Base-by-base conservation (phyloP, 164 flowering plant genomes). In the Pachysandra terminalis region DNA sequence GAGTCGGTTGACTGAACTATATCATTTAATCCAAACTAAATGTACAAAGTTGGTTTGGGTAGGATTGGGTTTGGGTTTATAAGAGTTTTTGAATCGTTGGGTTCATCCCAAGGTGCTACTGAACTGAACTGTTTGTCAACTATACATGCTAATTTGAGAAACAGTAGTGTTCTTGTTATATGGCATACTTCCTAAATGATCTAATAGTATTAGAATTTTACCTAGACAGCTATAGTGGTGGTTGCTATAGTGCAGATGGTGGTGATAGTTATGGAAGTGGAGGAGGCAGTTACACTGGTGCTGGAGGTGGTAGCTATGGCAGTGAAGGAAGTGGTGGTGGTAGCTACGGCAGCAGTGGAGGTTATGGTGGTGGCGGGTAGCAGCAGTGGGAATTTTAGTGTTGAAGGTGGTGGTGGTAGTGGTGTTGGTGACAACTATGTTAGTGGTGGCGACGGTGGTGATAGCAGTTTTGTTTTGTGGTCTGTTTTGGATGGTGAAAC, bases 361-460 rank as follows among this genome's bases (percentile, higher is more conserved):
- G 69, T 10, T 60, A 62, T 16, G 21, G 48, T 24, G 67, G 57
- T 5, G 41, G 69, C 22, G 48, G n/a, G 55, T 12, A 71, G 73
- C 23, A 56, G 68, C 21, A 21, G 37, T 32, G 73, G 52, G 32
- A 56, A 63, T n/a, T 70, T 61, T 17, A 75, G 54, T 26, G 56
- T 51, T 15, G 58, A 37, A 23, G 58, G 64, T 5, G 55, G 21
- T 68, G 77, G 65, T 32, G 37, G 64, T 24, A 51, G 40, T 65
- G 72, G 75, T 67, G 71, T 32, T 17, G n/a, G 22, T 51, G 67
- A 37, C 21, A 58, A 59, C 26, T n/a, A 56, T 23, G 56, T 27
- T 35, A 40, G 70, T 35, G 25, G 32, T 62, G 65, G 61, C 32
- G 70, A 27, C 53, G 71, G 67, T 8, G 64, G 76, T 21, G 63